Conservation (phyloP, 1,284 basidiomycete species). For the Phaffia rhodozyma region DNA sequence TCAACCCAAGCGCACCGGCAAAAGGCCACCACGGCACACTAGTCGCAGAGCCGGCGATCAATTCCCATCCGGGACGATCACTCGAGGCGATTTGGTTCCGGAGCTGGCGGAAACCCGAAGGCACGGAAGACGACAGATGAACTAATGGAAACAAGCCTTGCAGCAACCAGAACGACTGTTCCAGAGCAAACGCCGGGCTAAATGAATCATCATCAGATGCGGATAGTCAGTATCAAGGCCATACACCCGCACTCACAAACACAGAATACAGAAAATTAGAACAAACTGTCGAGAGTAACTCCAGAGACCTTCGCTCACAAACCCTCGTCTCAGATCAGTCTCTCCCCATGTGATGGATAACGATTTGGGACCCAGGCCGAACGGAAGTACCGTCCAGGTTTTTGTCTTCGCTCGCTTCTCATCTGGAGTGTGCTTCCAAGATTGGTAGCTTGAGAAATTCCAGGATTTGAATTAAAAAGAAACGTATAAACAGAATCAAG, state of each 20-base stretch:
- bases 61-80: no score
- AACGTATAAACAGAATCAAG: background rate
- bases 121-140: background rate
- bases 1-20: slow-evolving; percentile 47
- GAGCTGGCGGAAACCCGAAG: no score
- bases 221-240: no score
- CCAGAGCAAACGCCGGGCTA: slow-evolving; percentile 66
- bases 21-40: slow-evolving; percentile 38
- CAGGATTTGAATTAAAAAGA: slow-evolving; percentile 45
- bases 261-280: background rate
- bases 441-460: slow-evolving; percentile 38
- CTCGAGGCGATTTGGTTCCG: no score
- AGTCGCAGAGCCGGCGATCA: no score
- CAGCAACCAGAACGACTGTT: slow-evolving; percentile 71
- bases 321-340: slow-evolving; percentile 60
- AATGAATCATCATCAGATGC: no score
- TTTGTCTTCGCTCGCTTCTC: background rate
- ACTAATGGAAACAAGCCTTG: slow-evolving; percentile 53
- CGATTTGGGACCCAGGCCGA: slow-evolving; percentile 2
- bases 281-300: slow-evolving; percentile 55
- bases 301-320: slow-evolving; percentile 70
- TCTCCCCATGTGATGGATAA: slow-evolving; percentile 42
- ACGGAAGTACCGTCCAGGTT: slow-evolving; percentile 6
- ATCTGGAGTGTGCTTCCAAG: slow-evolving; percentile 51
- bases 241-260: background rate